Evolutionary conservation across 805 yeast genomes (phyloP), one percentile per base, ranked within the genome.

Genomic region (Candida maesae): DNA sequence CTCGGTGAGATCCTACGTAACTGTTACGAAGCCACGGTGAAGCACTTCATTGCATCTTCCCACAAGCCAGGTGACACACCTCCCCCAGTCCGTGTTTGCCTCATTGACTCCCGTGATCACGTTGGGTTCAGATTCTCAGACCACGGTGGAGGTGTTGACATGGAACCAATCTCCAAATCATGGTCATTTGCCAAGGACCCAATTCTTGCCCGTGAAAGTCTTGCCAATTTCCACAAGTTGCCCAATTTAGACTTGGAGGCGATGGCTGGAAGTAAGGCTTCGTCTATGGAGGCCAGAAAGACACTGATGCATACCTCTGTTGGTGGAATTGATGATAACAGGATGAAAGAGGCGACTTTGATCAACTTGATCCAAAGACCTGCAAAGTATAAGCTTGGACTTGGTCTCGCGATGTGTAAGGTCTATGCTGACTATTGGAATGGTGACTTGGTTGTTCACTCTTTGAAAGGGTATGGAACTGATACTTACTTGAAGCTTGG

Each of bases 341-440:
- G 47, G 8, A 49, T 50, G 43, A 50, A 55, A 18, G 60, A 56
- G 37, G 53, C 58, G 2, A 83, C 93, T 2, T 66, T 90, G 44
- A 70, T 74, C 38, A 71, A 77, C 21, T 70, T 90, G 53, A 75
- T 84, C 31, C 72, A 81, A 24, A 74, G 97, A 47, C 84, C 93
- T 2, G 79, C 84, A 20, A 75, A 84, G 44, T 75, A 74, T 52
- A 84, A 84, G 38, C 64, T 91, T 21, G 97, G 97, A 0, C 73
- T 91, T 44, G 96, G 97, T 1, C 67, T 91, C 45, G 96, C 98
- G 0, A 80, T 91, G 84, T 84, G 96, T 55, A 81, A 86, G 51
- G 87, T 90, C 0, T 91, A 91, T 58, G 87, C 95, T 0, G 97
- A 91, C 53, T 91, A 91, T 62, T 91, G 98, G 98, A 93, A 90